Evolutionary conservation across 148 eudicot genomes (phyloP), one percentile per base, ranked within the genome.

Genomic region (Cornus kousa): DNA sequence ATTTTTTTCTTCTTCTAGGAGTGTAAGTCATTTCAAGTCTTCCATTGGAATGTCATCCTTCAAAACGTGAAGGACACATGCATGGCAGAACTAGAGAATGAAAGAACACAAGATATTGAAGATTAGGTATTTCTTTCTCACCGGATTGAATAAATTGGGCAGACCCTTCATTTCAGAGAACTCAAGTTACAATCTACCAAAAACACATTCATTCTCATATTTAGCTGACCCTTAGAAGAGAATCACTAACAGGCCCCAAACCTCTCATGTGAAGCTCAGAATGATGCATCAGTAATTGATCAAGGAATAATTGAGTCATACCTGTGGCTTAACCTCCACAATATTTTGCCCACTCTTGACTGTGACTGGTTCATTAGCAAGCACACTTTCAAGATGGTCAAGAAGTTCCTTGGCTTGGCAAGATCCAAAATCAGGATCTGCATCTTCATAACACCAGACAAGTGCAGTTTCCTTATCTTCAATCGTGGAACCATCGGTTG

Each of bases 291-390:
- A 57, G 20, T 13, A 57, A 14, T 57, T 57, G 64, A 40, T 24
- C 7, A 20, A 43, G 28, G 12, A 17, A 33, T 3, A 40, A 22
- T 3, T 35, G 0, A 17, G 64, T 37, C 10, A 74, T 77, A 86
- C 88, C 88, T 86, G 88, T 11, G 88, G 88, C 64, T 86, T 86
- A 33, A 86, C 86, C 72, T 86, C 88, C 8, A 86, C 88, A 67
- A 80, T 69, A 62, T 75, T 73, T 46, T 83, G 85, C 39, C 88
- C 86, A n/a, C 86, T 77, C 53, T 86, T 86, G 24, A 86, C 88
- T 10, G 83, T 75, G 24, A 80, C 88, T 20, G 88, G 88, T 55
- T 86, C 88, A 80, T 83, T 86, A 64, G 84, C 81, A 20, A 83
- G 81, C 50, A 86, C 88, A 78, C 83, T 86, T 60, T 86, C 88